Base-by-base conservation (phyloP, 2,329 filamentous ascomycete species). In the Ophiocordyceps camponoti-leonardi region DNA sequence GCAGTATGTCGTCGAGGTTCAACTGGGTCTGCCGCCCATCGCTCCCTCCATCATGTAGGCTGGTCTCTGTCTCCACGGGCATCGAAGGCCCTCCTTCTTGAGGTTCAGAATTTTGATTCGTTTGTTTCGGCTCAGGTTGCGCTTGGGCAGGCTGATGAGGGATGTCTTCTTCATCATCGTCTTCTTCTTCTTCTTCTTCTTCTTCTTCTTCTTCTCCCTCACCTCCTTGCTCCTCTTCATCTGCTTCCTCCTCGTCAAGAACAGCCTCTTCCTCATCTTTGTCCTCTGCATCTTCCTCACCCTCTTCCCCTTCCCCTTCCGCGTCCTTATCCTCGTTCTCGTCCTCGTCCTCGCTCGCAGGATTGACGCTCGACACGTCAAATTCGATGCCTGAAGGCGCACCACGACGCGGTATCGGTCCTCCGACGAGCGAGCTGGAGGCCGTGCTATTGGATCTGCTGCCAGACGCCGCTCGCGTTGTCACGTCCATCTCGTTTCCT, bases 391-490 rank as follows among this genome's bases (percentile, higher is more conserved):
- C 40, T 14, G 19, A 26, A n/a, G 19, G 19, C 40, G 40, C 19
- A 19, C 49, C 49, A 16, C 45, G 41, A 11, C 44, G 46, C 16
- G 46, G 26, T 20, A 45, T 11, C n/a, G 45, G 44, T 26, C 43
- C 33, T 19, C 19, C 33, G 6, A 11, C 37, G n/a, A 47, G 40
- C 6, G 41, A 45, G 4, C 41, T 33, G 18, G 16, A 18, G 8
- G 6, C 16, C 20, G 18, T 19, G 19, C 40, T 14, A 28, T 41
- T 4, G 6, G 20, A 5, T 11, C 11, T 19, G 40, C 40, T 41
- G 14, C 40, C 11, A n/a, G 19, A 16, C 40, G 4, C 10, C 5
- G 26, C 10, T 4, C 10, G 26, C 13, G 6, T 22, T 12, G 10
- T 10, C 40, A n/a, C 14, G 13, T 37, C 33, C 33, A 16, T 37